Percentiles rank a stretch among this genome's conserved stretches.
Evolutionary conservation across 176 grass and related monocot species (phyloP).

Genomic region (Raddia distichophylla): DNA sequence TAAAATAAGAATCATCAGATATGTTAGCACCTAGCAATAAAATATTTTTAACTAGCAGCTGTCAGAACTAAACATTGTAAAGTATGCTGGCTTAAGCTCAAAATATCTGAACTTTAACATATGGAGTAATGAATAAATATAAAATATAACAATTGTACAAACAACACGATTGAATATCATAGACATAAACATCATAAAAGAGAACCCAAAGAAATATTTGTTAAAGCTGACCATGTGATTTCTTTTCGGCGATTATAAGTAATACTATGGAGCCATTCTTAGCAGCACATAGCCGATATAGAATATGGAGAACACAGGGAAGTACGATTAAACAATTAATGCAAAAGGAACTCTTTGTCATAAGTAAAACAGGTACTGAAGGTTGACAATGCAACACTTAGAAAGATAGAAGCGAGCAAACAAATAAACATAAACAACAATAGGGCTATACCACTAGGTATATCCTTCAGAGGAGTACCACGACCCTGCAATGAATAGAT

Average conservation of each 20-base stretch:
- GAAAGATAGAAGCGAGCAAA: conserved; percentile 10
- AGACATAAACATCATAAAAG: conserved; percentile 12
- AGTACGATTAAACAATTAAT: not conserved
- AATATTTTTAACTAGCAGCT: conserved; percentile 19
- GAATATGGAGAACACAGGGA: conserved; percentile 1
- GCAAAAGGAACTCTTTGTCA: conserved; percentile 7
- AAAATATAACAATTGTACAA: not conserved
- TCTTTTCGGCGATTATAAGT: not conserved
- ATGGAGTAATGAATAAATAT: not conserved
- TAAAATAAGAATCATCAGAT: conserved; percentile 30
- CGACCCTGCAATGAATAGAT: conserved; percentile 67
- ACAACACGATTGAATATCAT: conserved; percentile 11
- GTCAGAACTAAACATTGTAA: not conserved
- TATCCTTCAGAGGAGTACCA: conserved; percentile 94
- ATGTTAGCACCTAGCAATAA: not conserved
- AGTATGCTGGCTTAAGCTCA: conserved; percentile 3
- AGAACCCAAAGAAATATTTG: conserved; percentile 3
- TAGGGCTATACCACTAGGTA: conserved; percentile 69
- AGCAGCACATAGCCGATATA: conserved; percentile 16
- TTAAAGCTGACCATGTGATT: conserved; percentile 11
- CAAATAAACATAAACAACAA: conserved; percentile 23
- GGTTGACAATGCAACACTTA: not conserved
- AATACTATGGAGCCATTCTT: not conserved
- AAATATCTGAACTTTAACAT: not conserved
- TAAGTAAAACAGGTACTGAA: not conserved